A percentile compares a stretch with the other conserved stretches of the same genome.
Conservation (phyloP, 163 green algal genomes). For the Prototheca cutis region DNA sequence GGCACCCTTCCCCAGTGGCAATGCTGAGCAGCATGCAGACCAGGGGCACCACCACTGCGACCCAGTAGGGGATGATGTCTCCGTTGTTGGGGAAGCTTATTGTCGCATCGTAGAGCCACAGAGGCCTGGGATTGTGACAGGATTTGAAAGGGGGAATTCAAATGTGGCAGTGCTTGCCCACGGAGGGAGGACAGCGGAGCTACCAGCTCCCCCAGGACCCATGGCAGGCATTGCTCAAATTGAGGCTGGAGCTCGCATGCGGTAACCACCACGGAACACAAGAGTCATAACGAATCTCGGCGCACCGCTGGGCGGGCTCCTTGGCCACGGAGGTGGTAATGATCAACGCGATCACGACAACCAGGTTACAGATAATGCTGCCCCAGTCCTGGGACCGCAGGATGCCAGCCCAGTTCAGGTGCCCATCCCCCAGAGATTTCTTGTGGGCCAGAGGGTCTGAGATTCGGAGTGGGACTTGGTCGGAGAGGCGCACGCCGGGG, state of each 20-base stretch:
- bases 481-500: too few species aligned
- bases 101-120: conserved; percentile 20
- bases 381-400: background rate
- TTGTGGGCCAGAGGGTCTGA: background rate
- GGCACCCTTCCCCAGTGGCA: conserved; percentile 3
- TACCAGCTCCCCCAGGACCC: too few species aligned
- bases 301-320: background rate
- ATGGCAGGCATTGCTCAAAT: too few species aligned
- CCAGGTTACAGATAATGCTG: background rate
- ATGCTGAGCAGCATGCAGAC: conserved; percentile 13
- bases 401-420: background rate
- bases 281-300: too few species aligned
- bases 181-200: too few species aligned
- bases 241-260: too few species aligned
- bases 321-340: background rate
- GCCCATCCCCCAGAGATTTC: background rate
- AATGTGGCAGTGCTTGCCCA: too few species aligned
- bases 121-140: too few species aligned
- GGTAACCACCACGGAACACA: too few species aligned
- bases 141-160: background rate
- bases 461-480: conserved; percentile 6
- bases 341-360: background rate
- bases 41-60: conserved; percentile 12
- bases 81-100: conserved; percentile 8
- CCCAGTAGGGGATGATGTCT: conserved; percentile 22